A percentile compares a stretch with the other conserved stretches of the same genome.
Evolutionary conservation across 495 filamentous ascomycete species (phyloP).

Genomic region (Aspergillus coremiiformis): DNA sequence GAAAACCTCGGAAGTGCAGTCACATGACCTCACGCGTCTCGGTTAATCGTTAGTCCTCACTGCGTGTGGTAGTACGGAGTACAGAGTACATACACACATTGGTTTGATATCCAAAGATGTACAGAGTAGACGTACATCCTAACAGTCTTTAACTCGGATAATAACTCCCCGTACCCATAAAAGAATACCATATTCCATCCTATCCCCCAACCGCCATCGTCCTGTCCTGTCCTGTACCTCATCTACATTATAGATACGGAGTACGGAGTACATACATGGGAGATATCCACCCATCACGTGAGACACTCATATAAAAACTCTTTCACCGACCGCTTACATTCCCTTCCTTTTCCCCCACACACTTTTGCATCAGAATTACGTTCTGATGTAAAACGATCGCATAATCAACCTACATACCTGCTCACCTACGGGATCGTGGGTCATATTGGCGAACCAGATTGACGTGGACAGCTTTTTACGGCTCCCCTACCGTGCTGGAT

Average conservation of each 20-base stretch:
- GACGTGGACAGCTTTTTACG: constrained; percentile 25
- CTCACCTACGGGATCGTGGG: constrained; percentile 40
- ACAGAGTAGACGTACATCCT: too few species aligned
- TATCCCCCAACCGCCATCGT: too few species aligned
- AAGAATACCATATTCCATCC: too few species aligned
- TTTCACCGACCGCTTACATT: constrained; percentile 7
- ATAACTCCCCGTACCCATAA: too few species aligned
- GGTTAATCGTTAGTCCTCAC: background rate
- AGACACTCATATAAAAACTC: constrained; percentile 13
- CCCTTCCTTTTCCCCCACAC: constrained; percentile 29
- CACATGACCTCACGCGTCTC: background rate
- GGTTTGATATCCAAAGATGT: background rate
- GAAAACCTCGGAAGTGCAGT: background rate
- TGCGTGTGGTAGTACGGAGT: background rate
- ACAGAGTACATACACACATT: background rate
- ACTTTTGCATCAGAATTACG: constrained; percentile 22
- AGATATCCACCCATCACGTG: constrained; percentile 18
- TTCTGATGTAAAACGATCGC: constrained; percentile 31
- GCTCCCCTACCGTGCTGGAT: constrained; percentile 27
- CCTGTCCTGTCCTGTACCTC: too few species aligned
- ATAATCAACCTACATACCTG: constrained; percentile 50
- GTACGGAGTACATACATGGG: too few species aligned
- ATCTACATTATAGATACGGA: too few species aligned
- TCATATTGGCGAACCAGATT: constrained; percentile 50
- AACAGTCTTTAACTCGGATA: too few species aligned